A percentile compares a stretch with the other conserved stretches of the same genome.
These are phyloP conservation scores for Carex pumila DNA, from an alignment of 176 grass and related monocot species.

Conservation along the genomic window DNA sequence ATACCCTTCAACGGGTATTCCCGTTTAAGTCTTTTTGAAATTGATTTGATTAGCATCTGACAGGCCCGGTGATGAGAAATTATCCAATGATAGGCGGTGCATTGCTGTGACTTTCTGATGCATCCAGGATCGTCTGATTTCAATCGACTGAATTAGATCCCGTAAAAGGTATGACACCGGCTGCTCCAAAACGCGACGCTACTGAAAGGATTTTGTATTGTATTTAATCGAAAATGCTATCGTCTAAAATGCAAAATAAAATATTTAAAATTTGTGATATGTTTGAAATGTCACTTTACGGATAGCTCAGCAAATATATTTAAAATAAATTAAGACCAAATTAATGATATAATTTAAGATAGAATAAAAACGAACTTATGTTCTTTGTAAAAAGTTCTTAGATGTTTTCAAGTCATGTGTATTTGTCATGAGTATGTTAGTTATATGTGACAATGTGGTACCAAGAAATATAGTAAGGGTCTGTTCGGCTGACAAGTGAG, in stretches of 20 bases:
- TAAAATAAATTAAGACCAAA: no score
- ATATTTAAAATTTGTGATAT: neutral
- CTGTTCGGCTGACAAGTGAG: no score
- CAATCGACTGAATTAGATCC: neutral
- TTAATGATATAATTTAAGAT: no score
- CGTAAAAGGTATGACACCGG: neutral
- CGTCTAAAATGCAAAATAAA: neutral
- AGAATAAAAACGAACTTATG: no score
- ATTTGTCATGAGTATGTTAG: no score
- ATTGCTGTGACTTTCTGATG: neutral
- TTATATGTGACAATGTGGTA: no score
- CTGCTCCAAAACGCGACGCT: neutral
- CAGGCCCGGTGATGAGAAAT: neutral
- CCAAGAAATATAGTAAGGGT: no score
- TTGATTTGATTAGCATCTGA: neutral
- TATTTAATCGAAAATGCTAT: neutral
- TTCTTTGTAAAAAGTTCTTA: no score
- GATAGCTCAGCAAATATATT: neutral
- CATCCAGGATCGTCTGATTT: neutral
- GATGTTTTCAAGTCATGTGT: no score
- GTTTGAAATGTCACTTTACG: neutral
- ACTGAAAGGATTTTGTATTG: neutral
- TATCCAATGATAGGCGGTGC: neutral
- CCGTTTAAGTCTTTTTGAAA: neutral
- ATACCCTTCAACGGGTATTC: slow-evolving; percentile 20